These are phyloP conservation scores for Fusarium sambucinum DNA, from an alignment of 2,329 filamentous ascomycete species.

Conservation along the genomic window DNA sequence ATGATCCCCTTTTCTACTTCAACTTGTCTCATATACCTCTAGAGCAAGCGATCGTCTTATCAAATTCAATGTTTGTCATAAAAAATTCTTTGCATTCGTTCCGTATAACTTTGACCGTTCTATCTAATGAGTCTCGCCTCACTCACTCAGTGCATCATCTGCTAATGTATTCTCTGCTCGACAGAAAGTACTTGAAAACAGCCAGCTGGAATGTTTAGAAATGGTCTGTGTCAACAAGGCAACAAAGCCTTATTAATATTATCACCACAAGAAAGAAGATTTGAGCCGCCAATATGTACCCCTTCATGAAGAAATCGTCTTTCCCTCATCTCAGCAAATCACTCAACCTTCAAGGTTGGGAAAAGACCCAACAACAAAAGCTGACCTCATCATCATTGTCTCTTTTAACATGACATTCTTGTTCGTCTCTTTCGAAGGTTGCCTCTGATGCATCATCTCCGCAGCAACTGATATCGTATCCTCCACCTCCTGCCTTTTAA, in stretches of 20 bases:
- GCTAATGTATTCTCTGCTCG: constrained; percentile 17
- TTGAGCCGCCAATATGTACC: constrained; percentile 42
- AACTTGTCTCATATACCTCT: constrained; percentile 45
- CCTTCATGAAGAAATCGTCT: constrained; percentile 22
- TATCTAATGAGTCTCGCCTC: neutral
- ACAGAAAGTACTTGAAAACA: constrained; percentile 10
- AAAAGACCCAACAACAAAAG: constrained; percentile 31
- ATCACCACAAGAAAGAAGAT: constrained; percentile 36
- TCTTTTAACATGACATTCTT: constrained; percentile 42
- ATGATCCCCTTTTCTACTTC: constrained; percentile 28
- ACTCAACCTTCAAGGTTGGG: constrained; percentile 33
- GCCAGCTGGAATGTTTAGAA: constrained; percentile 4
- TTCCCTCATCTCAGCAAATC: constrained; percentile 33
- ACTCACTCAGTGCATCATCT: neutral
- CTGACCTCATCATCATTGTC: constrained; percentile 43
- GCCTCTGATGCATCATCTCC: constrained; percentile 5
- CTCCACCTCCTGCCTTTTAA: constrained; percentile 3
- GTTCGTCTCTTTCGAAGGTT: constrained; percentile 29
- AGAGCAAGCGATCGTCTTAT: constrained; percentile 46
- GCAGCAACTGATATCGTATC: constrained; percentile 14
- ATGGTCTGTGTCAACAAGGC: constrained; percentile 20
- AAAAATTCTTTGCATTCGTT: constrained; percentile 3
- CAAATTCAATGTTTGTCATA: constrained; percentile 33
- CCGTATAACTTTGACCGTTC: neutral
- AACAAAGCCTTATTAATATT: constrained; percentile 26